Evolutionary conservation across 2,329 filamentous ascomycete genomes (phyloP), one percentile per base, ranked within the genome.

Genomic region (Sporothrix luriei): DNA sequence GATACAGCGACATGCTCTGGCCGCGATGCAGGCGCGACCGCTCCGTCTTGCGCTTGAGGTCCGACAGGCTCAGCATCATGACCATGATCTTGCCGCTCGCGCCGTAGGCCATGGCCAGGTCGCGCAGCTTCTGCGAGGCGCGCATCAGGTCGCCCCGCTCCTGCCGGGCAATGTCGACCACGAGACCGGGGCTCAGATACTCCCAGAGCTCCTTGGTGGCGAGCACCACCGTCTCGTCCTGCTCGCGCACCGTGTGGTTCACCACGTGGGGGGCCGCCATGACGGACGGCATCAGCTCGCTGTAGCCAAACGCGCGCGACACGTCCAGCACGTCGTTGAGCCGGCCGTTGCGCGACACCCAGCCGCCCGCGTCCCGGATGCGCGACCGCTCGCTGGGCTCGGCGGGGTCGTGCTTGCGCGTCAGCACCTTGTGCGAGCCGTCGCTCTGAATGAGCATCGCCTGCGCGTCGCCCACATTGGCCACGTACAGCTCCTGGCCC

Each of bases 41-140:
- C 77, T 96, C 91, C 70, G 85, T 83, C 72, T 93, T 88, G 77
- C 92, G 91, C 80, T 97, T 94, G 68, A 99, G 82, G 76, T 98
- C 94, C 69, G 91, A 90, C 49, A 99, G 91, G 69, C 94, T 94
- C 68, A 99, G 89, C 83, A 99, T 92, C 94, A 98, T 98, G 57
- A 99, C 93, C 94, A 98, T 98, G 73, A 98, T 92, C 81, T 99
- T 99, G 76, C 90, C 91, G 1, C 90, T 94, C 14, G 94, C 92
- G 68, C 95, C 95, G 78, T 97, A 98, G 0, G 94, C 93, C 77
- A 99, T 97, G 54, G 95, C 95, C 68, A 98, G 84, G 81, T 99
- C 95, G 70, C 95, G 89, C 43, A 99, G 85, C 80, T 97, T 97
- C 78, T 98, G 94, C 4, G 95, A 91, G 19, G 94, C 95, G 68